Evolutionary conservation across 352 stramenopile species (phyloP), one percentile per base, ranked within the genome.

Genomic region (Phytophthora agathidicida): DNA sequence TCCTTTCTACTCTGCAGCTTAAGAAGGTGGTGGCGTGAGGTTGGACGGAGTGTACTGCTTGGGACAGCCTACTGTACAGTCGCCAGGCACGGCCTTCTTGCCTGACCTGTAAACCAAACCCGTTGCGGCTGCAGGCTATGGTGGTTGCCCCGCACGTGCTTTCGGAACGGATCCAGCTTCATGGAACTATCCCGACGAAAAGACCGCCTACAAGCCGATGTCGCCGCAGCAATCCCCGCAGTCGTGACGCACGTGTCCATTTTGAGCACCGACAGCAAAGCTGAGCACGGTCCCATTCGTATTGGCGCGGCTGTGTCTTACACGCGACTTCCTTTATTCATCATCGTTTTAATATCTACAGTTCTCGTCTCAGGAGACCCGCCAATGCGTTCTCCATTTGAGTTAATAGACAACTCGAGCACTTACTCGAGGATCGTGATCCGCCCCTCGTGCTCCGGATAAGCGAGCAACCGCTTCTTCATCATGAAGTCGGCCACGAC

Each of bases 391-490:
- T 33, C 23, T 38, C n/a, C 27, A 28, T 14, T 11, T 36, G 16
- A 36, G 7, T 2, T 44, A 38, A 35, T 44, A 9, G 16, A 46
- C 51, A 38, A 31, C 24, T 38, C 52, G 26, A 27, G 14, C 24
- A 13, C 31, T 73, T 68, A 92, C 45, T 92, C 77, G n/a, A 86
- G 39, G 26, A 90, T 83, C 20, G 65, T 83, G 43, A 92, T 75
- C n/a, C 82, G 73, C 4, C 68, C 69, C 59, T 90, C 80, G 33
- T 65, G 54, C 46, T 84, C 73, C 1, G 73, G 67, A 55, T 92
- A 92, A 27, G 68, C 61, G 26, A 92, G 53, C 32, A 92, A 47
- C 19, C 77, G 71, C 65, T 86, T 83, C 62, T 90, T 92, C 67
- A 89, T 75, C 57, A 89, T 47, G 36, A 75, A 82, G 9, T 86